Evolutionary conservation across 2,329 filamentous ascomycete genomes (phyloP).

Genomic region (Cladosporium sp.): DNA sequence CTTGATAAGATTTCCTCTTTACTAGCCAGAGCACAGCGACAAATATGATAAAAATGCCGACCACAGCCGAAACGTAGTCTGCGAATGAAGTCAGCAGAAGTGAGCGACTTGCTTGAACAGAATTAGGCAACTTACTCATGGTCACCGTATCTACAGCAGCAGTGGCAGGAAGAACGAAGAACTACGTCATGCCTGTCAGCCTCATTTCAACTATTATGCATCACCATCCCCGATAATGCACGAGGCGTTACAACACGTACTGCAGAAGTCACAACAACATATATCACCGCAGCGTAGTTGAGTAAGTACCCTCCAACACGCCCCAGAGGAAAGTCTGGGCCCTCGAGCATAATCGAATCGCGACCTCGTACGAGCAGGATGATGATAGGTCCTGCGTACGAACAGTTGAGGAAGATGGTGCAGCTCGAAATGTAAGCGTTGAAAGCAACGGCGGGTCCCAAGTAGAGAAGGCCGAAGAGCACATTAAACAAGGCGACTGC

Average conservation of each 20-base stretch:
- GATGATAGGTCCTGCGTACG: constrained; percentile 3
- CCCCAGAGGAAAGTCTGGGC: background rate
- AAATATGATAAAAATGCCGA: constrained; percentile 1
- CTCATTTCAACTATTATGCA: too few relatives aligned
- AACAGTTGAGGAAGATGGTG: constrained; percentile 10
- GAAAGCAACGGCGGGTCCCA: constrained; percentile 3
- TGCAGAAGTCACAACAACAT: background rate
- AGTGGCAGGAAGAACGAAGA: background rate
- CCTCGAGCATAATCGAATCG: background rate
- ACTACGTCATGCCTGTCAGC: background rate
- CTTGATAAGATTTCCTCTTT: constrained; percentile 6
- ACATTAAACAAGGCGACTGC: constrained; percentile 14
- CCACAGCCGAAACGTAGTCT: constrained; percentile 8
- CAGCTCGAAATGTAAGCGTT: constrained; percentile 7
- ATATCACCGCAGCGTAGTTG: background rate
- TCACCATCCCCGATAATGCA: background rate
- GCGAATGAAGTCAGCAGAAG: background rate
- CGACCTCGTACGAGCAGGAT: background rate
- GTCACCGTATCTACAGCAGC: background rate
- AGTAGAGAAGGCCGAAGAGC: constrained; percentile 5
- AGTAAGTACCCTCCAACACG: background rate
- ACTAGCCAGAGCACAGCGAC: background rate
- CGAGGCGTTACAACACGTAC: background rate
- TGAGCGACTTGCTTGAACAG: too few relatives aligned
- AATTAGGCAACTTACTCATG: background rate